phyloP scores from a whole-genome alignment of 306 rosid genomes.

The Vigna nakashimae region DNA sequence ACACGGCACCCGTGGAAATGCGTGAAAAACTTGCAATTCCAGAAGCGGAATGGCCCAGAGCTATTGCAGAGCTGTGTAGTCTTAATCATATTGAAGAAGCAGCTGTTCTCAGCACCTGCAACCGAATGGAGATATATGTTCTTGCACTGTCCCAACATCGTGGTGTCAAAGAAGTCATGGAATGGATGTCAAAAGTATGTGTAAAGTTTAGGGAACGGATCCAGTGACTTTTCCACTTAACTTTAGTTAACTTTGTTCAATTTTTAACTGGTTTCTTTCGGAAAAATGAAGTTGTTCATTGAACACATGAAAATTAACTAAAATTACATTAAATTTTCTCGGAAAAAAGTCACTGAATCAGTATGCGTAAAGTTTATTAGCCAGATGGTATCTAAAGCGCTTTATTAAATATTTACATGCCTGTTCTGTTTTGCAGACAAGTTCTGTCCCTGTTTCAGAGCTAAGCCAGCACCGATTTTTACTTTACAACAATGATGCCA shows the following conservation, averaged over 20 bases:
- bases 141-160: constrained; percentile 97
- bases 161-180: constrained; percentile 96
- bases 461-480: constrained; percentile 85
- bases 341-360: neutral
- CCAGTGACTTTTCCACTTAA: too few relatives aligned
- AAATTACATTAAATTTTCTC: too few relatives aligned
- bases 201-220: neutral
- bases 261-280: too few relatives aligned
- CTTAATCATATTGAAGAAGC: constrained; percentile 99
- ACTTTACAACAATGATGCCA: constrained; percentile 88
- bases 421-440: constrained; percentile 69
- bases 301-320: too few relatives aligned
- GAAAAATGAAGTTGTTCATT: too few relatives aligned
- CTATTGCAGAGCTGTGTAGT: constrained; percentile 88
- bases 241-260: too few relatives aligned
- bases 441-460: constrained; percentile 89
- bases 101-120: constrained; percentile 97
- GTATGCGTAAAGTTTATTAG: constrained; percentile 48
- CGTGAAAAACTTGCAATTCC: constrained; percentile 98
- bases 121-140: constrained; percentile 99
- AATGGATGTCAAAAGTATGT: constrained; percentile 97
- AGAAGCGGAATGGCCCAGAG: constrained; percentile 99
- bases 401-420: neutral
- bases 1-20: constrained; percentile 96
- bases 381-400: constrained; percentile 1